Percentiles rank a stretch among this genome's conserved stretches.
These are phyloP conservation scores for Metrosideros polymorpha DNA, from an alignment of 441 rosid species.

Conservation along the genomic window DNA sequence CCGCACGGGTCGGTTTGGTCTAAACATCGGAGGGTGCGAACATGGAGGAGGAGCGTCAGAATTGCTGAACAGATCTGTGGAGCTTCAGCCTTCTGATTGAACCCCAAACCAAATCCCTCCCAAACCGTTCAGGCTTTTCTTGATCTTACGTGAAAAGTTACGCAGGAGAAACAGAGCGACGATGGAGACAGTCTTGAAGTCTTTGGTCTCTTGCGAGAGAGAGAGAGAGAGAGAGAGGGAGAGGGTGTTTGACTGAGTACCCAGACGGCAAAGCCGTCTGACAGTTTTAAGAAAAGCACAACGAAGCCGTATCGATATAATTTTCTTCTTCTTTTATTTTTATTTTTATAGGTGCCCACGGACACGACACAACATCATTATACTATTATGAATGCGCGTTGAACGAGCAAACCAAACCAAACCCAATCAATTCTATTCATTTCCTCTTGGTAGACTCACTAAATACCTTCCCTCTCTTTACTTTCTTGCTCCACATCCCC, in stretches of 20 bases:
- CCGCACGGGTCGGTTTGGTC: not conserved
- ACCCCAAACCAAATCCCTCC: not conserved
- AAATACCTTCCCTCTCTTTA: not conserved
- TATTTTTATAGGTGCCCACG: not conserved
- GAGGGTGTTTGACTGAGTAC: not conserved
- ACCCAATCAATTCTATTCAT: not conserved
- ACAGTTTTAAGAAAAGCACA: not conserved
- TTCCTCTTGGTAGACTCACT: not conserved
- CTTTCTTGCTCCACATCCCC: not conserved
- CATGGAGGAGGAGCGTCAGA: not conserved
- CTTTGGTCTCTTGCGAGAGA: not conserved
- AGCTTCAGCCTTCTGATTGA: not conserved
- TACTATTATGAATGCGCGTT: constrained; percentile 1
- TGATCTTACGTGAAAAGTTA: not conserved
- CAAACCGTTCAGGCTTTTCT: not conserved
- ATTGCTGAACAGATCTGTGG: not conserved
- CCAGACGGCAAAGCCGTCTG: not conserved
- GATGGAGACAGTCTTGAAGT: not conserved
- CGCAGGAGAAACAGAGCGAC: not conserved
- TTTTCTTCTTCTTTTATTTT: not conserved
- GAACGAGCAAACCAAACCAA: constrained; percentile 3
- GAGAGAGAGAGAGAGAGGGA: not conserved
- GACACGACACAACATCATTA: not conserved
- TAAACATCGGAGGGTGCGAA: not conserved
- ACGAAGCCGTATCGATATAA: not conserved